A percentile compares a stretch with the other conserved stretches of the same genome.
These are phyloP conservation scores for Paramyrothecium roridum DNA, from an alignment of 2,329 filamentous ascomycete species.

Conservation along the genomic window DNA sequence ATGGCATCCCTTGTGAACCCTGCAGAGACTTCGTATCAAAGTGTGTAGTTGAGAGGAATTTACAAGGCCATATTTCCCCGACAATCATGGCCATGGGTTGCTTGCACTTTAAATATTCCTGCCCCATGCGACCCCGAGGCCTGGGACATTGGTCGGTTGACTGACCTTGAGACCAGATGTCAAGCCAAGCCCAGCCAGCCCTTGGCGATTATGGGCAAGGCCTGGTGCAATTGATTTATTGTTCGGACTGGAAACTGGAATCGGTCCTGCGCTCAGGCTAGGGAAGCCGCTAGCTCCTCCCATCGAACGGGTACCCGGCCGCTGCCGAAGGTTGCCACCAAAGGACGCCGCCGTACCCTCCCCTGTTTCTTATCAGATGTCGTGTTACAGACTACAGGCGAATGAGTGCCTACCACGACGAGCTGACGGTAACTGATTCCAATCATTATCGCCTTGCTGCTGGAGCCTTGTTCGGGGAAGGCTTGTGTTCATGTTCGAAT, in stretches of 20 bases:
- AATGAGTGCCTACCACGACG: background rate
- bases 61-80: no score
- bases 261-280: slow-evolving; percentile 6
- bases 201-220: slow-evolving; percentile 15
- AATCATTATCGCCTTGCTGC: slow-evolving; percentile 8
- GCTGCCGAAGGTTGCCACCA: slow-evolving; percentile 8
- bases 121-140: slow-evolving; percentile 9
- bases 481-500: slow-evolving; percentile 11
- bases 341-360: slow-evolving; percentile 5
- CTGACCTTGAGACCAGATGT: slow-evolving; percentile 26
- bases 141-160: slow-evolving; percentile 15
- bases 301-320: slow-evolving; percentile 5
- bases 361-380: background rate
- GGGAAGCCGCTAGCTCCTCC: slow-evolving; percentile 4
- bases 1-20: no score
- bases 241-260: slow-evolving; percentile 3
- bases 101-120: slow-evolving; percentile 6
- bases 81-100: background rate
- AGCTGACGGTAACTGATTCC: slow-evolving; percentile 6
- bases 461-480: slow-evolving; percentile 8
- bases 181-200: slow-evolving; percentile 21
- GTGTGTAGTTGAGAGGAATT: no score
- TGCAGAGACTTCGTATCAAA: no score
- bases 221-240: slow-evolving; percentile 10
- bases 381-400: background rate